Conservation (phyloP, 306 rosid genomes). For the Parietaria judaica region DNA sequence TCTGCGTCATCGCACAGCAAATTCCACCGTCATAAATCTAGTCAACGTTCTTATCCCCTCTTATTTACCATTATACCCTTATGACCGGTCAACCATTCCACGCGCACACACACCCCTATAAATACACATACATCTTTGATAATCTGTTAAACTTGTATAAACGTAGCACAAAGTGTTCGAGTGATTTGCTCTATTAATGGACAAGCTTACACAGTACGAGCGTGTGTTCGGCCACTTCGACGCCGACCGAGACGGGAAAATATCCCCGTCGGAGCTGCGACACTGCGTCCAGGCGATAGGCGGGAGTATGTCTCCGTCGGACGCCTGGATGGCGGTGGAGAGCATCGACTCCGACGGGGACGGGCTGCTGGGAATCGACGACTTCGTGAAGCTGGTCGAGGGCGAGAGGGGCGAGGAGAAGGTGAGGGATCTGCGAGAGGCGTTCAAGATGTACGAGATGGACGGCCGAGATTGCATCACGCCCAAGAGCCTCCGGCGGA, state of each 20-base stretch:
- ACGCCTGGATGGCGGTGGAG: slow-evolving; percentile 21
- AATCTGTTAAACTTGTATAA: no score
- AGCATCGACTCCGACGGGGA: slow-evolving; percentile 27
- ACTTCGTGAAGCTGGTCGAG: slow-evolving; percentile 28
- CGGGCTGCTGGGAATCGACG: slow-evolving; percentile 25
- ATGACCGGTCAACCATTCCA: no score
- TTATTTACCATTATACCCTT: no score
- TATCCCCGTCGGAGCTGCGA: slow-evolving; percentile 30
- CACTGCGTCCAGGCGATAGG: slow-evolving; percentile 20
- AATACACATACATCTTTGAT: no score
- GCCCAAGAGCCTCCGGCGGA: slow-evolving; percentile 23
- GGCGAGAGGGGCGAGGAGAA: slow-evolving; percentile 14
- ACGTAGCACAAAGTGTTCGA: no score
- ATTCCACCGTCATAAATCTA: no score
- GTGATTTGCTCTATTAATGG: not conserved
- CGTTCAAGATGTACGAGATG: slow-evolving; percentile 28
- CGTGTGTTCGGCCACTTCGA: slow-evolving; percentile 24
- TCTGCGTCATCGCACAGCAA: no score
- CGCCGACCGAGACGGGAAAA: slow-evolving; percentile 26
- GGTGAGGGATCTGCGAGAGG: slow-evolving; percentile 18
- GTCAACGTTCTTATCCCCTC: no score
- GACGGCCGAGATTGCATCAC: slow-evolving; percentile 26
- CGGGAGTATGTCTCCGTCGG: slow-evolving; percentile 20
- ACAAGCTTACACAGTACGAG: not conserved
- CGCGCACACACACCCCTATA: no score